phyloP scores from a whole-genome alignment of 192 early-diverging fungal species.

The Jimgerdemannia flammicorona region DNA sequence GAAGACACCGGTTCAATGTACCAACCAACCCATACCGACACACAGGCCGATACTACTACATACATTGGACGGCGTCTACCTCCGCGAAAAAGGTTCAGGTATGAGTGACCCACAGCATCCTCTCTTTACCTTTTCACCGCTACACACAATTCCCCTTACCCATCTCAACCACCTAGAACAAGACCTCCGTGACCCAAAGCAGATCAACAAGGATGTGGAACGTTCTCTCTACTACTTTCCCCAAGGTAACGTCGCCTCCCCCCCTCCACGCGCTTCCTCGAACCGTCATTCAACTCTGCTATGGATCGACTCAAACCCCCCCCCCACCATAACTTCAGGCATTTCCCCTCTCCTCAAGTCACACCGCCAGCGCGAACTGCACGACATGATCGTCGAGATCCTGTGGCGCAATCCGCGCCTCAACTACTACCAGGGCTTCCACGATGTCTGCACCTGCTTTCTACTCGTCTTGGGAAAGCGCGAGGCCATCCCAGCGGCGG shows the following conservation, averaged over 20 bases:
- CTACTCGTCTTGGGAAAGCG: conserved; percentile 53
- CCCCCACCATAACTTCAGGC: conserved; percentile 1
- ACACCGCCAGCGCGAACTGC: conserved; percentile 46
- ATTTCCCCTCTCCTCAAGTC: conserved; percentile 30
- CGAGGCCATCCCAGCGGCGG: conserved; percentile 46
- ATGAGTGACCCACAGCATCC: background rate
- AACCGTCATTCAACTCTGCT: background rate
- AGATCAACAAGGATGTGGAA: conserved; percentile 35
- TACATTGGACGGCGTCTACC: conserved; percentile 29
- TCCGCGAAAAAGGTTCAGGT: conserved; percentile 26
- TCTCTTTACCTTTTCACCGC: background rate
- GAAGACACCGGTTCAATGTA: too few relatives aligned
- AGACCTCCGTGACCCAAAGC: conserved; percentile 26
- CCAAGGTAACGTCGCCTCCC: conserved; percentile 17
- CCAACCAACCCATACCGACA: background rate
- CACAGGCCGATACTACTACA: conserved; percentile 34
- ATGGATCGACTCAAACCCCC: background rate
- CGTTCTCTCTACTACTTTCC: conserved; percentile 36
- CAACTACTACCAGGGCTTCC: conserved; percentile 63
- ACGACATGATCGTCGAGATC: conserved; percentile 39
- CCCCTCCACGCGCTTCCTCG: background rate
- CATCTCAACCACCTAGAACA: conserved; percentile 9
- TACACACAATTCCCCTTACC: background rate
- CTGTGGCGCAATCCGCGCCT: conserved; percentile 56
- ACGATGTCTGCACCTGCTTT: conserved; percentile 42